Percentiles rank a stretch among this genome's conserved stretches.
phyloP scores from a whole-genome alignment of 495 filamentous ascomycete species.

The Parathielavia appendiculata region DNA sequence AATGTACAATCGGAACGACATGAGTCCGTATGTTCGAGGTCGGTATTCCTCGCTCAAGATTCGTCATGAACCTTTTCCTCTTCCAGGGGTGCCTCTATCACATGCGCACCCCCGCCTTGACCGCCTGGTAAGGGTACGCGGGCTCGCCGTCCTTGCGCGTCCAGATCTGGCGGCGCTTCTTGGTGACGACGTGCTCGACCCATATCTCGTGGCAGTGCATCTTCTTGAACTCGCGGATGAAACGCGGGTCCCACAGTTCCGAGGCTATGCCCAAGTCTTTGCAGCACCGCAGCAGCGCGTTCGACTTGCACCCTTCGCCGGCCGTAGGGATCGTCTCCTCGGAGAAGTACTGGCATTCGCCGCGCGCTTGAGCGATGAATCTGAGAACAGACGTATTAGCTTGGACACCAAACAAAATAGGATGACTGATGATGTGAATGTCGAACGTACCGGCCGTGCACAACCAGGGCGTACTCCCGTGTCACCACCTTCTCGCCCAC shows the following conservation, averaged over 20 bases:
- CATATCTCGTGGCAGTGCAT: slow-evolving; percentile 67
- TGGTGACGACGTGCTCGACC: slow-evolving; percentile 57
- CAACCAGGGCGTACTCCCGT: slow-evolving; percentile 90
- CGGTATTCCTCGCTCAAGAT: background rate
- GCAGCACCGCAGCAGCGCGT: slow-evolving; percentile 93
- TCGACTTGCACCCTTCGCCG: slow-evolving; percentile 94
- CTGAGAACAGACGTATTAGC: slow-evolving; percentile 37
- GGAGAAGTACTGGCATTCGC: slow-evolving; percentile 92
- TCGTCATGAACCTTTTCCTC: background rate
- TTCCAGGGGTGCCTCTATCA: background rate
- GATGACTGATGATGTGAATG: too few species aligned
- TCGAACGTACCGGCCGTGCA: slow-evolving; percentile 80
- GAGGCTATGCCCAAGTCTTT: slow-evolving; percentile 94
- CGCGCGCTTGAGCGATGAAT: slow-evolving; percentile 85
- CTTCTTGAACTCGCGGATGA: slow-evolving; percentile 67
- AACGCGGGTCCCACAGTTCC: slow-evolving; percentile 95
- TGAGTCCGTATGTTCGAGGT: too few species aligned
- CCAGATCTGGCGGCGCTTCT: slow-evolving; percentile 86
- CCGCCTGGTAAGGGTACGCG: slow-evolving; percentile 59
- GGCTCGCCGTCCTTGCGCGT: slow-evolving; percentile 77
- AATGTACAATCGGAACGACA: too few species aligned
- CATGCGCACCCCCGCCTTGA: slow-evolving; percentile 38
- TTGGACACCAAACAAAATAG: background rate
- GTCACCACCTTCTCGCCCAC: slow-evolving; percentile 86
- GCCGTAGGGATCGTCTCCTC: slow-evolving; percentile 93